Evolutionary conservation across 2,329 filamentous ascomycete species (phyloP).

Genomic region (Trichoderma sp.): DNA sequence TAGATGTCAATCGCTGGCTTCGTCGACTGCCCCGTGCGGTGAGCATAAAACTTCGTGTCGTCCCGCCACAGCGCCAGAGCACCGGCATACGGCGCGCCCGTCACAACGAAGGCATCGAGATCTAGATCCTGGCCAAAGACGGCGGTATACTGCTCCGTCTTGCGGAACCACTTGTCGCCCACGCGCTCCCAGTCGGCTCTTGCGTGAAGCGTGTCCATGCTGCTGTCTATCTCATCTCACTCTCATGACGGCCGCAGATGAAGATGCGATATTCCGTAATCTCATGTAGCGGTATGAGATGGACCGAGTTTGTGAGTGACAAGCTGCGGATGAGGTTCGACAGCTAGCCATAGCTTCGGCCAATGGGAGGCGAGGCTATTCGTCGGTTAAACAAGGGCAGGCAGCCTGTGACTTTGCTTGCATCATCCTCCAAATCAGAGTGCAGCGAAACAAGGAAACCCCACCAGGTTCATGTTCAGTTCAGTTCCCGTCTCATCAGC

Average conservation of each 20-base stretch:
- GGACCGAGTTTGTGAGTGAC: background rate
- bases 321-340: background rate
- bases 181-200: constrained; percentile 93
- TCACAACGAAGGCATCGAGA: constrained; percentile 89
- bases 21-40: constrained; percentile 65
- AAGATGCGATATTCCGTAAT: background rate
- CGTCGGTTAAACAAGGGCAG: constrained; percentile 29
- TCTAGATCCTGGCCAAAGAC: constrained; percentile 92
- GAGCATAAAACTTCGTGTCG: constrained; percentile 77
- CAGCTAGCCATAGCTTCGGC: constrained; percentile 17
- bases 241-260: constrained; percentile 29
- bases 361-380: constrained; percentile 28
- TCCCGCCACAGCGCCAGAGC: constrained; percentile 92
- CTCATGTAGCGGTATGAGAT: background rate
- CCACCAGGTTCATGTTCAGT: background rate
- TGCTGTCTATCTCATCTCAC: constrained; percentile 24
- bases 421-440: background rate
- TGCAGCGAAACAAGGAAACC: background rate
- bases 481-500: background rate
- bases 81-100: constrained; percentile 88
- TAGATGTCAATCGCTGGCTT: constrained; percentile 93
- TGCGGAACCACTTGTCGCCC: constrained; percentile 92
- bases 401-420: background rate
- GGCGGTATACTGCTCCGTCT: constrained; percentile 86
- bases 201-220: constrained; percentile 60